These are phyloP conservation scores for Phialophora expanda DNA, from an alignment of 2,329 filamentous ascomycete genomes.

Conservation along the genomic window DNA sequence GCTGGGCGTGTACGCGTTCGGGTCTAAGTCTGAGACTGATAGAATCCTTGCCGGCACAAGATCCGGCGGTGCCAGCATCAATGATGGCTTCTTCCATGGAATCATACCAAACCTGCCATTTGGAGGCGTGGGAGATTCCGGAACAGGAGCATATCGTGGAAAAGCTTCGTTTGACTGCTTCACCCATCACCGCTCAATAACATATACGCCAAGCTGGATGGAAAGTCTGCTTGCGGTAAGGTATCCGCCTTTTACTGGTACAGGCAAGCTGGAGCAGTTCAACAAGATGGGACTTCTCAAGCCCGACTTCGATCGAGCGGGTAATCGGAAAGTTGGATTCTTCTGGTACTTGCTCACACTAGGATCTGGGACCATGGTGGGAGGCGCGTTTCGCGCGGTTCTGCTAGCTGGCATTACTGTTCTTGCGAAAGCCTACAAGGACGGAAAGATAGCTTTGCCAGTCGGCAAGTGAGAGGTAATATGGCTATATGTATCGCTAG, in stretches of 20 bases:
- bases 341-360: slow-evolving; percentile 38
- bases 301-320: slow-evolving; percentile 67
- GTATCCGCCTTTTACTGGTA: slow-evolving; percentile 64
- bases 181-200: slow-evolving; percentile 64
- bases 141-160: slow-evolving; percentile 77
- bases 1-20: slow-evolving; percentile 83
- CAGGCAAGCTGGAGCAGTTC: slow-evolving; percentile 58
- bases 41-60: slow-evolving; percentile 69
- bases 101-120: slow-evolving; percentile 75
- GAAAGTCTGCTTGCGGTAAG: slow-evolving; percentile 62
- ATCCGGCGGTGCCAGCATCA: slow-evolving; percentile 68
- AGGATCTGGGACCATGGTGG: slow-evolving; percentile 31
- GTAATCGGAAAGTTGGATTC: slow-evolving; percentile 43
- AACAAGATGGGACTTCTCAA: slow-evolving; percentile 57
- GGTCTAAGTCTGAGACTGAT: slow-evolving; percentile 75
- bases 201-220: slow-evolving; percentile 65
- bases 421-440: slow-evolving; percentile 20
- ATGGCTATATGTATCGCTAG: neutral
- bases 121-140: slow-evolving; percentile 81
- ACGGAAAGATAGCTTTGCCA: slow-evolving; percentile 2
- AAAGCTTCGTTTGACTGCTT: slow-evolving; percentile 70
- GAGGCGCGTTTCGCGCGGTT: slow-evolving; percentile 28
- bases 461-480: slow-evolving; percentile 5
- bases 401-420: slow-evolving; percentile 25
- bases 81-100: slow-evolving; percentile 70